These are phyloP conservation scores for Ustilago crameri DNA, from an alignment of 1,284 basidiomycete species.

Conservation along the genomic window DNA sequence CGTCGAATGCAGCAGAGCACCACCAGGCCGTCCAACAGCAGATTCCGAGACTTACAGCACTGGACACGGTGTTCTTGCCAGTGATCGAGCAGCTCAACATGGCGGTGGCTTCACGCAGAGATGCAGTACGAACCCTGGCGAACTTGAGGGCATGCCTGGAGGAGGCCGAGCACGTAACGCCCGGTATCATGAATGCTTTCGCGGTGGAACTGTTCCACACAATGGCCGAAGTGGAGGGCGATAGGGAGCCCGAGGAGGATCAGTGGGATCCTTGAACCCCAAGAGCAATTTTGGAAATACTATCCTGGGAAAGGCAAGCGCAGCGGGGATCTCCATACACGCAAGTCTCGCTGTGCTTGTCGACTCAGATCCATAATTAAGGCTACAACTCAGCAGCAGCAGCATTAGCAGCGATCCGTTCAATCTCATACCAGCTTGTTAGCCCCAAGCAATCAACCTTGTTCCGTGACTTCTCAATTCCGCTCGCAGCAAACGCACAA, in stretches of 20 bases:
- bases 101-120: slow-evolving; percentile 53
- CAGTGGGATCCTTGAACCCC: slow-evolving; percentile 35
- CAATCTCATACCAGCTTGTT: slow-evolving; percentile 3
- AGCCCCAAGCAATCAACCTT: neutral
- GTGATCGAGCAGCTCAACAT: slow-evolving; percentile 61
- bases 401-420: too few relatives aligned
- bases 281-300: neutral
- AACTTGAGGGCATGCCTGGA: slow-evolving; percentile 48
- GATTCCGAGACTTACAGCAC: slow-evolving; percentile 40
- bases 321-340: slow-evolving; percentile 11
- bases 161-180: slow-evolving; percentile 58
- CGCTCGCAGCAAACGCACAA: neutral
- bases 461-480: neutral
- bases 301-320: neutral
- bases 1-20: slow-evolving; percentile 3
- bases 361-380: neutral
- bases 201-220: slow-evolving; percentile 62
- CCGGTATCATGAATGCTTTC: slow-evolving; percentile 63
- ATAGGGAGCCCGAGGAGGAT: slow-evolving; percentile 46
- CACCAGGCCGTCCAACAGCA: slow-evolving; percentile 8
- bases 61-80: slow-evolving; percentile 60
- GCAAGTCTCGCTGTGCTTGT: slow-evolving; percentile 3
- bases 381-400: neutral
- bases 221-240: slow-evolving; percentile 55
- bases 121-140: slow-evolving; percentile 52